Base-by-base conservation (phyloP, 2,329 filamentous ascomycete genomes). In the Penicillium sp. region DNA sequence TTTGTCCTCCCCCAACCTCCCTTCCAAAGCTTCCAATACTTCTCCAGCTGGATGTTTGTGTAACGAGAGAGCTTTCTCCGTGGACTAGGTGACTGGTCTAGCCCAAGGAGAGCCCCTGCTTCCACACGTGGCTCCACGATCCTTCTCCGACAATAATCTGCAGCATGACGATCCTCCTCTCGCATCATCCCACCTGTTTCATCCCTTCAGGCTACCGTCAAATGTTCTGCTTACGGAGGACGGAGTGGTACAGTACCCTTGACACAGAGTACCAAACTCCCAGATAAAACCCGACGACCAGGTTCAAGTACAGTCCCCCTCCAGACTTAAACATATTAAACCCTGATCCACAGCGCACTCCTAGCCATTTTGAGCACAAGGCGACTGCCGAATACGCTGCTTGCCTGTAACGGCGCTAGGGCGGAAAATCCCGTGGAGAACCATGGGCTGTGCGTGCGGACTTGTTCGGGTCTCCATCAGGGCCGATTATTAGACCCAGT, bases 111-210 rank as follows among this genome's bases (percentile, higher is more conserved):
- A 30, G 19, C 28, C 24, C 58, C 35, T 45, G 44, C 37, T 37
- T 26, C 44, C 58, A 65, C 65, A 67, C 65, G 63, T 67, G 65
- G 65, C 63, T 64, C 59, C 60, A 66, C 57, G 56, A 62, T 62
- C 60, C 26, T 55, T 37, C 24, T 33, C 50, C 15, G 28, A 53
- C 10, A 15, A 53, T 22, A 38, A 38, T 26, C 33, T 37, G 50
- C 42, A 49, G 28, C 22, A 45, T 60, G 50, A 56, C 56, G 44
- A 62, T 59, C 55, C 40, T 44, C 51, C 26, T 65, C 42, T 59
- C 45, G 47, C 58, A 51, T 51, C 15, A 55, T 63, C 49, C 17
- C 49, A 55, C 44, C 28, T 35, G 47, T 51, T 51, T 51, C 47
- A 51, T 51, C 28, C 30, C 47, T 15, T 9, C n/a, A 22, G 47